Evolutionary conservation across 2,329 filamentous ascomycete species (phyloP).

Genomic region (Cadophora gregata): DNA sequence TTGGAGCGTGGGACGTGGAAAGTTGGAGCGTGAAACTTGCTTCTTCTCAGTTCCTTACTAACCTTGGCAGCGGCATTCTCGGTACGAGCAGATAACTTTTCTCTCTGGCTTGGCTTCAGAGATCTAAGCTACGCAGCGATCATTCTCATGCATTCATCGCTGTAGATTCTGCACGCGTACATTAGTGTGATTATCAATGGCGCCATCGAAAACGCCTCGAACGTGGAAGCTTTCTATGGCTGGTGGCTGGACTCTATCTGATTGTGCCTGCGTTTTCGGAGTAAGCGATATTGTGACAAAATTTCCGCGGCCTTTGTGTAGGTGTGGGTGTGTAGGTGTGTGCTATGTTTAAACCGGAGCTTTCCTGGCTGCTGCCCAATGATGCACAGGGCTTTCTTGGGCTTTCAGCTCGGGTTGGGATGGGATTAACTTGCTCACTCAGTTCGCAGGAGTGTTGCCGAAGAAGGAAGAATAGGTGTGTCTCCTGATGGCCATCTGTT

Average conservation of each 20-base stretch:
- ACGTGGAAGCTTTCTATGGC: constrained; percentile 22
- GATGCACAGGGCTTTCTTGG: constrained; percentile 3
- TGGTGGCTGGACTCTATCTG: constrained; percentile 21
- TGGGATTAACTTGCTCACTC: background rate
- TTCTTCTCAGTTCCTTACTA: background rate
- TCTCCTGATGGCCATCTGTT: constrained; percentile 3
- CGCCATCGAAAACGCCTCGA: constrained; percentile 21
- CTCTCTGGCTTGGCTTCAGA: constrained; percentile 1
- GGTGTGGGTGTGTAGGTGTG: background rate
- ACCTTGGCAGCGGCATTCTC: constrained; percentile 1
- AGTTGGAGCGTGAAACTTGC: background rate
- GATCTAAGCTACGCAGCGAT: background rate
- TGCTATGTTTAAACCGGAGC: background rate
- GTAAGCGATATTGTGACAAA: background rate
- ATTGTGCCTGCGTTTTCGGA: constrained; percentile 12
- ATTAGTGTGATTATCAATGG: constrained; percentile 1
- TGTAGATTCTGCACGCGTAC: constrained; percentile 17
- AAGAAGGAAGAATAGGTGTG: background rate
- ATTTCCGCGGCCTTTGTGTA: background rate
- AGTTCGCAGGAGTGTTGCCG: background rate
- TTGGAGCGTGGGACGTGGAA: background rate
- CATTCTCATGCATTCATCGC: background rate
- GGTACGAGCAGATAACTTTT: background rate
- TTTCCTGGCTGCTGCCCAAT: background rate
- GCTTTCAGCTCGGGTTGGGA: constrained; percentile 18